A percentile compares a stretch with the other conserved stretches of the same genome.
phyloP scores from a whole-genome alignment of 2,329 filamentous ascomycete species.

The Trichoderma sp. region DNA sequence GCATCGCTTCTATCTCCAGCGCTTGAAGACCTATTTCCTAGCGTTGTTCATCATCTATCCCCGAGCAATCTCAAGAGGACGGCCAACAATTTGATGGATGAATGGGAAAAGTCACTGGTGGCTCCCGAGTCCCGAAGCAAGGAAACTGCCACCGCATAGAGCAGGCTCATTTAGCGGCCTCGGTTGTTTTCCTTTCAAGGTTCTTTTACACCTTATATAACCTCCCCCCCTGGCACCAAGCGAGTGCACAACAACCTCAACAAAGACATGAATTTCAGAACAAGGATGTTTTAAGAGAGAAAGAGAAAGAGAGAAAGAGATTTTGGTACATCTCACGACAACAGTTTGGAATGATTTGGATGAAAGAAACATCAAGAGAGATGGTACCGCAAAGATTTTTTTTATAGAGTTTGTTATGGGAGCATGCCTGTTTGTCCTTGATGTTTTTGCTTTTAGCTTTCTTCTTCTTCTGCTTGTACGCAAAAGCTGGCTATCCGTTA shows the following conservation, averaged over 20 bases:
- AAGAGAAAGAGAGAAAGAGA: neutral
- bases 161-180: conserved; percentile 6
- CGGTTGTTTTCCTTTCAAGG: neutral
- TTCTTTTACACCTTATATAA: neutral
- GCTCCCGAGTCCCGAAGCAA: conserved; percentile 31
- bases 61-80: conserved; percentile 77
- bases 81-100: conserved; percentile 81
- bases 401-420: conserved; percentile 7
- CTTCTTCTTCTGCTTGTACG: neutral
- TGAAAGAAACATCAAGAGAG: neutral
- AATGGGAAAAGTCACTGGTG: conserved; percentile 70
- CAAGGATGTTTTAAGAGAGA: neutral
- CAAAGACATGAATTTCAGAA: neutral
- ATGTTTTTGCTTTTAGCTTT: neutral
- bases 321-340: neutral
- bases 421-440: conserved; percentile 7
- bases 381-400: conserved; percentile 13
- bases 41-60: conserved; percentile 66
- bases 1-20: conserved; percentile 39
- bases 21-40: conserved; percentile 61
- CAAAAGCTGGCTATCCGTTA: conserved; percentile 7
- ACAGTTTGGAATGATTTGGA: neutral
- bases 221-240: neutral
- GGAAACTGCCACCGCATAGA: conserved; percentile 32
- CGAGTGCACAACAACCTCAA: neutral